These are phyloP conservation scores for Solanum hybrid DNA, from an alignment of 305 asterid genomes.

Conservation along the genomic window DNA sequence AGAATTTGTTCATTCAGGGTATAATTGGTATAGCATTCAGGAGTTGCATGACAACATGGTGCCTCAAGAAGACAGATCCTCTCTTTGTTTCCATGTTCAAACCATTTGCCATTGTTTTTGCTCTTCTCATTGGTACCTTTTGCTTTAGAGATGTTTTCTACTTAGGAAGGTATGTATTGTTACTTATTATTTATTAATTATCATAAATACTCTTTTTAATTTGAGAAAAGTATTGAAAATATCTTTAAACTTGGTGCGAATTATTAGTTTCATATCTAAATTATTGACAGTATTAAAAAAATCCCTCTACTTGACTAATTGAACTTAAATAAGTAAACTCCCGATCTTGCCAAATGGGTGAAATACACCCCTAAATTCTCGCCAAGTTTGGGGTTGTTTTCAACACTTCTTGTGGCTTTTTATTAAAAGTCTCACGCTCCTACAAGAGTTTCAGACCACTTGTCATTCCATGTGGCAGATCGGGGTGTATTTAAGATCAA, in stretches of 20 bases:
- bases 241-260: not conserved
- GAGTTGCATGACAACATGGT: slow-evolving; percentile 43
- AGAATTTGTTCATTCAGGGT: slow-evolving; percentile 19
- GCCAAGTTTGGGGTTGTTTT: accelerated
- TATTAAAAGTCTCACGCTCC: not conserved
- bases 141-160: slow-evolving; percentile 34
- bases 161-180: slow-evolving; percentile 33
- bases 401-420: not conserved
- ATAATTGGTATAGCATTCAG: slow-evolving; percentile 35
- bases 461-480: not conserved
- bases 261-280: no score
- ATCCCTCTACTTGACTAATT: accelerated
- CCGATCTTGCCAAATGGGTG: accelerated
- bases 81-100: slow-evolving; percentile 45
- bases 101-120: slow-evolving; percentile 37
- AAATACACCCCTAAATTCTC: not conserved
- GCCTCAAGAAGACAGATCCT: slow-evolving; percentile 44
- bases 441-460: not conserved
- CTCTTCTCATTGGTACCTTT: slow-evolving; percentile 30
- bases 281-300: accelerated
- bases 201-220: not conserved
- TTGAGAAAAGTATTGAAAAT: not conserved
- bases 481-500: not conserved
- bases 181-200: not conserved
- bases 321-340: not conserved